Evolutionary conservation across 305 asterid species (phyloP).

Genomic region (Fraxinus nigra): DNA sequence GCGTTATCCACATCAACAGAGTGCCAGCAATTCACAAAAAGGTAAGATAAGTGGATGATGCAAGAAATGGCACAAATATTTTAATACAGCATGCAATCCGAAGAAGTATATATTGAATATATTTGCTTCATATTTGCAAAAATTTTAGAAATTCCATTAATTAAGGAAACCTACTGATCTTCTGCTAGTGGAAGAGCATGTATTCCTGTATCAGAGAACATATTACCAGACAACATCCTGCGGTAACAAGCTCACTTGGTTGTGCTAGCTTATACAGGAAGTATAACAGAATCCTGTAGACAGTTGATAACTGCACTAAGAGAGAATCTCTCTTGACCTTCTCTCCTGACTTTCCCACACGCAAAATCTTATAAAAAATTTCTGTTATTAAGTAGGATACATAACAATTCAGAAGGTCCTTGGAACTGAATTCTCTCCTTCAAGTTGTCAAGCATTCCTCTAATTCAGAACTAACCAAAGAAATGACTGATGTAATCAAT

Average conservation of each 20-base stretch:
- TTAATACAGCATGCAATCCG: background rate
- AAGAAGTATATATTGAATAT: background rate
- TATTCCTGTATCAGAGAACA: background rate
- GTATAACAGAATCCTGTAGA: background rate
- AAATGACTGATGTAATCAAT: background rate
- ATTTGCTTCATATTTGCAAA: background rate
- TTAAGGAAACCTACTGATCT: background rate
- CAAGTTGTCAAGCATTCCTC: background rate
- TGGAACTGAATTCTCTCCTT: background rate
- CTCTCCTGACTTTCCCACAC: background rate
- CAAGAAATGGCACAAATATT: background rate
- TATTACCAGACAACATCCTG: background rate
- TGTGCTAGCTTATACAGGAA: background rate
- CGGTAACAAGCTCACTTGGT: background rate
- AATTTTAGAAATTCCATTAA: background rate
- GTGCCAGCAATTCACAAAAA: background rate
- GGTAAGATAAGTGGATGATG: background rate
- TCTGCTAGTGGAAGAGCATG: background rate
- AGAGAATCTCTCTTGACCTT: background rate
- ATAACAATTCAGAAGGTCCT: background rate
- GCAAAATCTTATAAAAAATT: background rate
- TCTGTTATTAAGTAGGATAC: background rate
- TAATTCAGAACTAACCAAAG: background rate
- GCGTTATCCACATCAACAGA: background rate
- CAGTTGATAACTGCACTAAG: background rate